phyloP scores from a whole-genome alignment of 495 filamentous ascomycete species.

The Penicillium chermesinum region DNA sequence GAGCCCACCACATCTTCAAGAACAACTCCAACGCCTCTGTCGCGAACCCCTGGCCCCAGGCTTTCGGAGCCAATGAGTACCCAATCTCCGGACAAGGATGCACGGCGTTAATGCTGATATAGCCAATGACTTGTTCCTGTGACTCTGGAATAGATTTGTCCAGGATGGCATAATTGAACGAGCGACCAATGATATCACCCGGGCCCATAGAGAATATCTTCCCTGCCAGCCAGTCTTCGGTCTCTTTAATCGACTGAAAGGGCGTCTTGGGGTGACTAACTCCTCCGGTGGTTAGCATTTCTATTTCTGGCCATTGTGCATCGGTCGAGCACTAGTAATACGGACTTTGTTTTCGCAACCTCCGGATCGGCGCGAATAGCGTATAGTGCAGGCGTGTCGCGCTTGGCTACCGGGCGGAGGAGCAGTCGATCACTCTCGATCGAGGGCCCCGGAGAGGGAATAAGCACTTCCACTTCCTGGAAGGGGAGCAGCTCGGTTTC shows the following conservation, averaged over 20 bases:
- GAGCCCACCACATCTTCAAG: conserved; percentile 22
- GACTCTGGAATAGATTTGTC: conserved; percentile 15
- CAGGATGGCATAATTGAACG: conserved; percentile 18
- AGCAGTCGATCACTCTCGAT: conserved; percentile 19
- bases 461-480: conserved; percentile 9
- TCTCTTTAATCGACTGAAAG: conserved; percentile 16
- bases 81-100: conserved; percentile 28
- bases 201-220: conserved; percentile 16
- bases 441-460: conserved; percentile 7
- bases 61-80: conserved; percentile 23
- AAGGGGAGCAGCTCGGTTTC: conserved; percentile 3
- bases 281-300: background rate
- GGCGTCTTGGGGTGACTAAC: conserved; percentile 19
- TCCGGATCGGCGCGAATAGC: conserved; percentile 16
- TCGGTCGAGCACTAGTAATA: background rate
- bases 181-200: conserved; percentile 14
- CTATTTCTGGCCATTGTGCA: no score
- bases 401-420: conserved; percentile 16
- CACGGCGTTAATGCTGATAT: conserved; percentile 16
- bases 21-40: conserved; percentile 26
- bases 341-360: conserved; percentile 20
- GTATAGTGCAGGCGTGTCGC: conserved; percentile 13
- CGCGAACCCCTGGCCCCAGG: conserved; percentile 33
- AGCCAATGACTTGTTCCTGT: conserved; percentile 18
- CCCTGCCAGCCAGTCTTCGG: conserved; percentile 16